Conservation (phyloP, 1,284 basidiomycete species). For the Puccinia hordei region DNA sequence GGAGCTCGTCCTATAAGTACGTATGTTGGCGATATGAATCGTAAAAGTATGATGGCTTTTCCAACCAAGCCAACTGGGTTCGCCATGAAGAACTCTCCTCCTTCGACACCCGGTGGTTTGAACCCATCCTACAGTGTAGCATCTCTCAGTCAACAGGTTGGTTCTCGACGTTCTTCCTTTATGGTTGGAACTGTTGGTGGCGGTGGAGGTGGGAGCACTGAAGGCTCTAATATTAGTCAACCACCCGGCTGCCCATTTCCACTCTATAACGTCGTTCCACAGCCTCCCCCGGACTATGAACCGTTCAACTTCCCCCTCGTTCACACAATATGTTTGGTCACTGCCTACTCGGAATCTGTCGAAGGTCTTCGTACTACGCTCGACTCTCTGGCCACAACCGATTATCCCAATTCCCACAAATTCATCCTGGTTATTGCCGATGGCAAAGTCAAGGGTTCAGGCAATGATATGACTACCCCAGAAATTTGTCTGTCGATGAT, state of each 20-base stretch:
- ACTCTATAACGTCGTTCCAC: conserved; percentile 81
- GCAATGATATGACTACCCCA: conserved; percentile 82
- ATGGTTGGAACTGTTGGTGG: neutral
- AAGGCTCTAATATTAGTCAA: conserved; percentile 44
- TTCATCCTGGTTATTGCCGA: conserved; percentile 93
- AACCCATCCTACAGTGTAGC: conserved; percentile 28
- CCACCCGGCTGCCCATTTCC: conserved; percentile 78
- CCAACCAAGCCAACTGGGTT: conserved; percentile 12
- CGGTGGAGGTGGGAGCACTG: conserved; percentile 33
- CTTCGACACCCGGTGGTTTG: conserved; percentile 30
- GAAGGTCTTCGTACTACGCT: conserved; percentile 95
- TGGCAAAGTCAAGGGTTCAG: conserved; percentile 95
- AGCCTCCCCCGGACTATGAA: conserved; percentile 85
- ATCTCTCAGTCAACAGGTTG: conserved; percentile 47
- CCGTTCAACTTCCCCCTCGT: conserved; percentile 95
- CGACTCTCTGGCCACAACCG: conserved; percentile 95
- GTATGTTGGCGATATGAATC: conserved; percentile 62
- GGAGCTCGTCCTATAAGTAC: conserved; percentile 60
- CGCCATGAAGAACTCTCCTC: conserved; percentile 46
- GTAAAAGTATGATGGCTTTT: conserved; percentile 49
- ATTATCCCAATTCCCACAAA: conserved; percentile 98
- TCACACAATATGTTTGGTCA: conserved; percentile 93
- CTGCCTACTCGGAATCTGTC: conserved; percentile 95
- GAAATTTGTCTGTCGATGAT: conserved; percentile 96
- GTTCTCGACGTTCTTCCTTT: conserved; percentile 43